A percentile compares a stretch with the other conserved stretches of the same genome.
These are phyloP conservation scores for Myriosclerotinia duriaeana DNA, from an alignment of 2,329 filamentous ascomycete species.

Conservation along the genomic window DNA sequence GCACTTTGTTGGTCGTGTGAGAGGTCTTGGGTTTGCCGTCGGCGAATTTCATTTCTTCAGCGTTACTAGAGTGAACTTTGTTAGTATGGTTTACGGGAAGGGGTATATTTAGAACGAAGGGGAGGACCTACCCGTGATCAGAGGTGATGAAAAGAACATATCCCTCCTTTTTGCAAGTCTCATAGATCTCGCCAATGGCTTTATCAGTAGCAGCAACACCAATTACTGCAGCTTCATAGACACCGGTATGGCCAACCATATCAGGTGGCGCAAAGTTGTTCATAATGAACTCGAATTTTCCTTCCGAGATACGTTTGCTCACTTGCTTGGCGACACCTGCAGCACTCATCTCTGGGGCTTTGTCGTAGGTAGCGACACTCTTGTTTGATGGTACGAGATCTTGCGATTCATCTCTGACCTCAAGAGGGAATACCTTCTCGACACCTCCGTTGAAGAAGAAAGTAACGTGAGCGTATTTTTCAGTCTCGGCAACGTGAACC, in stretches of 20 bases:
- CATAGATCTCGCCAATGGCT: constrained; percentile 89
- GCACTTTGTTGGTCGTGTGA: constrained; percentile 97
- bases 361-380: constrained; percentile 88
- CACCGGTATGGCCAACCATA: constrained; percentile 98
- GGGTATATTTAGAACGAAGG: not conserved
- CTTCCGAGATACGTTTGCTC: constrained; percentile 78
- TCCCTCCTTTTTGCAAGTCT: constrained; percentile 87
- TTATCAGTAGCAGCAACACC: constrained; percentile 85
- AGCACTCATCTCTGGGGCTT: constrained; percentile 94
- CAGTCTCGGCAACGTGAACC: constrained; percentile 95
- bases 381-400: constrained; percentile 85
- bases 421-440: constrained; percentile 91
- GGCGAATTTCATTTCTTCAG: constrained; percentile 97
- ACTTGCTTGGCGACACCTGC: constrained; percentile 87
- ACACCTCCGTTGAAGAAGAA: constrained; percentile 99
- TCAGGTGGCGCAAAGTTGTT: constrained; percentile 99
- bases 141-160: constrained; percentile 95
- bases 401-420: constrained; percentile 80
- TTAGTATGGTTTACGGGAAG: not conserved
- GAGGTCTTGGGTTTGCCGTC: constrained; percentile 97
- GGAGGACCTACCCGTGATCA: constrained; percentile 72
- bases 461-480: constrained; percentile 99
- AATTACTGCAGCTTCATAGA: constrained; percentile 89
- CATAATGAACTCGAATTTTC: constrained; percentile 95
- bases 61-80: constrained; percentile 56